Evolutionary conservation across 2,329 filamentous ascomycete genomes (phyloP).

Genomic region (Pseudopyricularia cyperi): DNA sequence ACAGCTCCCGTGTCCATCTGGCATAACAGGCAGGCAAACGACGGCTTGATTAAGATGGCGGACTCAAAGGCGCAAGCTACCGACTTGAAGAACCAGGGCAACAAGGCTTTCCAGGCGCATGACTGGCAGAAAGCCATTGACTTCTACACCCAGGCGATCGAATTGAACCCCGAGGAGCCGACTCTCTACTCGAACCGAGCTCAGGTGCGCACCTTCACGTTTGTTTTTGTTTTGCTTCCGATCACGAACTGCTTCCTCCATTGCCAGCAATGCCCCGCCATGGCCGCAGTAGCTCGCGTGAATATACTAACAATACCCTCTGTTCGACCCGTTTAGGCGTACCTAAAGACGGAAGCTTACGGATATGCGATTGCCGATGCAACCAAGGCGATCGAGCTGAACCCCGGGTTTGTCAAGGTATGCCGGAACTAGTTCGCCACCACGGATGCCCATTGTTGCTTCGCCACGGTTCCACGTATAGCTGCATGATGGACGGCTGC

Average conservation of each 20-base stretch:
- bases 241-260: too few species aligned
- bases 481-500: not conserved
- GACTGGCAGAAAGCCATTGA: constrained; percentile 77
- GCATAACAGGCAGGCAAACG: not conserved
- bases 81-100: constrained; percentile 84
- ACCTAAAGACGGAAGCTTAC: constrained; percentile 92
- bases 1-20: not conserved
- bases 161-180: constrained; percentile 67
- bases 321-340: constrained; percentile 41
- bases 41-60: constrained; percentile 11
- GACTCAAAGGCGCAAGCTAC: constrained; percentile 52
- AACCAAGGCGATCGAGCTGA: constrained; percentile 79
- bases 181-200: constrained; percentile 92
- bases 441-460: too few species aligned
- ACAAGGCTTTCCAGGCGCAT: constrained; percentile 78
- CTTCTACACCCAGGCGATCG: constrained; percentile 79
- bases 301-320: constrained; percentile 23
- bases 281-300: constrained; percentile 23
- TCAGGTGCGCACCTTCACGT: constrained; percentile 49
- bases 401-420: constrained; percentile 82
- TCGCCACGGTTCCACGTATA: not conserved
- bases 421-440: constrained; percentile 7
- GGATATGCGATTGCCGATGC: constrained; percentile 88
- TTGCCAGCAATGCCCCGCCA: constrained; percentile 1
- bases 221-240: not conserved